Evolutionary conservation across 2,329 filamentous ascomycete genomes (phyloP).

Genomic region (Pseudocercospora eumusae): DNA sequence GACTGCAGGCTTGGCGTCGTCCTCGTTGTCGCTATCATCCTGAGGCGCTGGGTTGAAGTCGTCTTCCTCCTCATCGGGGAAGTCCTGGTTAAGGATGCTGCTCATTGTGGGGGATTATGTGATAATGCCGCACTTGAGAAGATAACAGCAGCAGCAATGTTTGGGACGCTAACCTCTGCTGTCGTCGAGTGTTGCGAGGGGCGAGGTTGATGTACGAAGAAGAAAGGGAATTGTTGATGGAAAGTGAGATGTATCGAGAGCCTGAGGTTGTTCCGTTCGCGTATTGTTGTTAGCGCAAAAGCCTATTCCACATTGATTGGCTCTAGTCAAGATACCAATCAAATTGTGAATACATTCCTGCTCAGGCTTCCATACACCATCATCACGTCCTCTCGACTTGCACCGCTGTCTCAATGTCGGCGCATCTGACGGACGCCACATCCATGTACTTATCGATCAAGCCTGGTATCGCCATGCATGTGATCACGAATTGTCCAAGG

Average conservation of each 20-base stretch:
- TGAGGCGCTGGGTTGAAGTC: slow-evolving; percentile 85
- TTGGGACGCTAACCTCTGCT: background rate
- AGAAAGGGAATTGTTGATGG: background rate
- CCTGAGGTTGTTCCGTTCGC: background rate
- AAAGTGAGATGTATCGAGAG: background rate
- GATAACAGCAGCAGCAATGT: background rate
- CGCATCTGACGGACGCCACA: background rate
- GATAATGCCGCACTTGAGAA: background rate
- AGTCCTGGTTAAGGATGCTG: slow-evolving; percentile 52
- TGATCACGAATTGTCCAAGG: background rate
- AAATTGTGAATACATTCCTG: background rate
- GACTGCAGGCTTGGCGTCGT: slow-evolving; percentile 36
- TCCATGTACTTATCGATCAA: background rate
- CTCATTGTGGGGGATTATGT: slow-evolving; percentile 35
- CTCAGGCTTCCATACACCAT: background rate
- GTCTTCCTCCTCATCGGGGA: slow-evolving; percentile 71
- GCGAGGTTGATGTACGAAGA: slow-evolving; percentile 8
- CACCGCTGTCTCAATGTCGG: background rate
- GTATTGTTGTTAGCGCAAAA: background rate
- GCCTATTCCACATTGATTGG: background rate
- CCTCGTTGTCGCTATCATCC: slow-evolving; percentile 72
- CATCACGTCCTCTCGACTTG: background rate
- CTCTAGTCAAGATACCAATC: background rate
- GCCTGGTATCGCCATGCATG: background rate
- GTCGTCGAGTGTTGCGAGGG: background rate